Evolutionary conservation across 345 rosid genomes (phyloP), one percentile per base, ranked within the genome.

Genomic region (Carallia pectinifolia): DNA sequence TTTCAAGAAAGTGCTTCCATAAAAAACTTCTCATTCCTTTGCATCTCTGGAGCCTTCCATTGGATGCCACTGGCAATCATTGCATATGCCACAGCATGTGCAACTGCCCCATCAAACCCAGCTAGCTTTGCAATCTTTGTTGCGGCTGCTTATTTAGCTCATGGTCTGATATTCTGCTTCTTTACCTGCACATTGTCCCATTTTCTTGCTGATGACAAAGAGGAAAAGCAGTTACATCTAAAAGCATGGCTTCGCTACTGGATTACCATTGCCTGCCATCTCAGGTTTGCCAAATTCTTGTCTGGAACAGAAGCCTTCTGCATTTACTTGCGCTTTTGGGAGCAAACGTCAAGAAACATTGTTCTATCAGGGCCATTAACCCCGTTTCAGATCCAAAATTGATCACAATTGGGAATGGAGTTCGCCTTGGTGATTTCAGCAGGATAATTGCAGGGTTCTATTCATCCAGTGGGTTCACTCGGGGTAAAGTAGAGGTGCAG

Each of bases 321-420:
- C 65, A 36, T 81, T 62, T 88, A 88, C 68, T 68, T 84, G n/a
- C 82, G 85, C 77, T 62, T 82, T 68, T 88, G 44, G 90, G 93
- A 30, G 82, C 86, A 39, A 78, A 75, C 61, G 73, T 88, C 61
- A 87, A 90, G 62, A 77, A 67, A 48, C 81, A 81, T 65, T 86
- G 88, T 66, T 88, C 93, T n/a, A 81, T 88, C 74, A 81, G 90
- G 66, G 87, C 93, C 68, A 84, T 88, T 70, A 88, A 86, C 61
- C 81, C 93, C 15, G 80, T 86, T 19, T 74, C 86, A 34, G 83
- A 86, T 31, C 93, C 90, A 30, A 67, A 76, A 38, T 59, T 77
- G 75, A 79, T 88, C 17, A 71, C 75, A 4, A 68, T 88, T 31
- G 84, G 85, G 13, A 78, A 67, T 17, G 90, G 93, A 10, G 90